Conservation (phyloP, 1,284 basidiomycete species). For the Amylostereum areolatum region DNA sequence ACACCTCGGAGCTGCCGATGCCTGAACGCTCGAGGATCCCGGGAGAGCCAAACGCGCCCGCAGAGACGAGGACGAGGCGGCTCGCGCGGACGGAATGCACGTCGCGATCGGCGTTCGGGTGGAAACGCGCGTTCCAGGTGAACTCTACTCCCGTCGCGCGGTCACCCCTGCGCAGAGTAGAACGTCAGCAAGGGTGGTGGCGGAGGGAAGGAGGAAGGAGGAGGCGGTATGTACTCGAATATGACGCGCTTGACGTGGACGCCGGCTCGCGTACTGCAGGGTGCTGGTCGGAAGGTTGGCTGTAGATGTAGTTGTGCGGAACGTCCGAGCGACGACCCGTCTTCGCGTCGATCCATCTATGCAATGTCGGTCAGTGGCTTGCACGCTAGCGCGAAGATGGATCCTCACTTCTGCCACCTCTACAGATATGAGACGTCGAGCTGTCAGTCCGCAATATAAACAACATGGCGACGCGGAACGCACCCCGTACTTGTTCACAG, state of each 20-base stretch:
- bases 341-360: constrained; percentile 15
- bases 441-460: not conserved
- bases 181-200: constrained; percentile 12
- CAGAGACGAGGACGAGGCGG: constrained; percentile 40
- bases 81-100: constrained; percentile 28
- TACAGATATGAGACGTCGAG: constrained; percentile 11
- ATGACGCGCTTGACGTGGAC: constrained; percentile 13
- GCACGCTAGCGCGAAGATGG: too few species aligned
- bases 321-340: constrained; percentile 8
- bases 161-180: too few species aligned
- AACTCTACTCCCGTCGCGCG: constrained; percentile 53
- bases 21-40: constrained; percentile 25
- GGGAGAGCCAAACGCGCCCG: constrained; percentile 46
- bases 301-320: constrained; percentile 12
- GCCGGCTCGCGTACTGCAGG: constrained; percentile 9
- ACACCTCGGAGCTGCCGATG: constrained; percentile 22
- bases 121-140: constrained; percentile 27
- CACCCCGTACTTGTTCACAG: constrained; percentile 39
- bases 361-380: too few species aligned
- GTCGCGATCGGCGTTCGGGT: constrained; percentile 15
- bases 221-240: not conserved
- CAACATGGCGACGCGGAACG: constrained; percentile 13
- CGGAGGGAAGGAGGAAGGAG: constrained; percentile 16
- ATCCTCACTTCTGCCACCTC: constrained; percentile 29
- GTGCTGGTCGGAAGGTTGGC: constrained; percentile 4